These are phyloP conservation scores for Xylaria multiplex DNA, from an alignment of 2,329 filamentous ascomycete species.

Conservation along the genomic window DNA sequence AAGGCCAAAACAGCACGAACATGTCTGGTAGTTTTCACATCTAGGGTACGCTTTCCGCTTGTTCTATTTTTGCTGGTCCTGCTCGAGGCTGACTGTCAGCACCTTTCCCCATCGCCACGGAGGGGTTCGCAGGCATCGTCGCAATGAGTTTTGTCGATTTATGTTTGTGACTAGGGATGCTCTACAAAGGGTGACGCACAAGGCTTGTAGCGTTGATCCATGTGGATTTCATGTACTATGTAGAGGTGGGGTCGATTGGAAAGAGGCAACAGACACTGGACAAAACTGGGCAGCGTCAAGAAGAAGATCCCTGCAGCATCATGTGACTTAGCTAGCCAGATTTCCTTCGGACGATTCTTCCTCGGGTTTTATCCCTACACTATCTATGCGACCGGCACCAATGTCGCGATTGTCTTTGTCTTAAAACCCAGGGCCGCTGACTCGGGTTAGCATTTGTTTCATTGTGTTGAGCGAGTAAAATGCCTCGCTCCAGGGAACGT, in stretches of 20 bases:
- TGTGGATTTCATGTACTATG: slow-evolving; percentile 5
- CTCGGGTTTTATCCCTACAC: slow-evolving; percentile 28
- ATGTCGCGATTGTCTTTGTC: slow-evolving; percentile 30
- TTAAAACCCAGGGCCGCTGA: slow-evolving; percentile 32
- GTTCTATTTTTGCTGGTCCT: not conserved
- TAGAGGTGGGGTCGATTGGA: slow-evolving; percentile 12
- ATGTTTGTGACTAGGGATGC: slow-evolving; percentile 4
- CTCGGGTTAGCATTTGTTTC: slow-evolving; percentile 33
- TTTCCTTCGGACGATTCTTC: slow-evolving; percentile 17
- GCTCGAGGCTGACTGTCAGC: not conserved
- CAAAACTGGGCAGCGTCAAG: no score
- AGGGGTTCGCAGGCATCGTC: not conserved
- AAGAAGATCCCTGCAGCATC: slow-evolving; percentile 26
- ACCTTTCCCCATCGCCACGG: not conserved
- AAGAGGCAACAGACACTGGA: not conserved
- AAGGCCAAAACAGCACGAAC: not conserved
- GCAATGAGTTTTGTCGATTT: slow-evolving; percentile 6
- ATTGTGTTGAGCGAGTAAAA: slow-evolving; percentile 27
- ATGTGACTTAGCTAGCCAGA: slow-evolving; percentile 31
- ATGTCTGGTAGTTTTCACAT: not conserved
- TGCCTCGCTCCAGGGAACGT: slow-evolving; percentile 23
- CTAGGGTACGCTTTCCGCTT: not conserved
- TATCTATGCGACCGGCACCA: slow-evolving; percentile 29
- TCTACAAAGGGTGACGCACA: slow-evolving; percentile 8
- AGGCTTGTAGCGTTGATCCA: slow-evolving; percentile 22